Conservation (phyloP, 306 rosid genomes). For the Fragaria vesca region DNA sequence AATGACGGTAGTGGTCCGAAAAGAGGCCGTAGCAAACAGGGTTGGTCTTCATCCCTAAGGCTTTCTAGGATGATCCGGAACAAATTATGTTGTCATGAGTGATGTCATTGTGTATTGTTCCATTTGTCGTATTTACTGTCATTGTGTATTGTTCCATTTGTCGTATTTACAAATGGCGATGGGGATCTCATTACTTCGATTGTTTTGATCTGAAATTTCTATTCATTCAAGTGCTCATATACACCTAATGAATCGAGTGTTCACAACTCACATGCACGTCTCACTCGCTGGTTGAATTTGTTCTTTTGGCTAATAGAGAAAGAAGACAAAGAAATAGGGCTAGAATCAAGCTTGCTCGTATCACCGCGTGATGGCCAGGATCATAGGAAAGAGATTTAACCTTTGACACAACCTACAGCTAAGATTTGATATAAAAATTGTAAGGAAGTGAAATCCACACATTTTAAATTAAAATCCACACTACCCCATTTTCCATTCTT, state of each 20-base stretch:
- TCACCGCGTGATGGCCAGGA: background rate
- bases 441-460: no score
- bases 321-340: background rate
- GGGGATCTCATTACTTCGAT: background rate
- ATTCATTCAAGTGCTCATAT: background rate
- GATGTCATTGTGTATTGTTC: constrained; percentile 1
- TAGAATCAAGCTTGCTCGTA: background rate
- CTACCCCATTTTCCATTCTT: no score
- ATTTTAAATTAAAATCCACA: no score
- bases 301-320: background rate
- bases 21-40: constrained; percentile 3
- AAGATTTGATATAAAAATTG: no score
- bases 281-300: background rate
- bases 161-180: background rate
- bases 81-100: background rate
- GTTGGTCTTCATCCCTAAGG: background rate
- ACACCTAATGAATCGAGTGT: background rate
- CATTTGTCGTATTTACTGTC: background rate
- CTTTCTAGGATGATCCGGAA: constrained; percentile 11
- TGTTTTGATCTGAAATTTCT: no score
- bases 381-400: background rate
- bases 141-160: background rate
- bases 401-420: background rate
- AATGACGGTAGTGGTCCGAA: no score
- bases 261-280: background rate